Percentiles rank a stretch among this genome's conserved stretches.
These are phyloP conservation scores for Mucor sp. DNA, from an alignment of 371 early-diverging fungal species.

Conservation along the genomic window DNA sequence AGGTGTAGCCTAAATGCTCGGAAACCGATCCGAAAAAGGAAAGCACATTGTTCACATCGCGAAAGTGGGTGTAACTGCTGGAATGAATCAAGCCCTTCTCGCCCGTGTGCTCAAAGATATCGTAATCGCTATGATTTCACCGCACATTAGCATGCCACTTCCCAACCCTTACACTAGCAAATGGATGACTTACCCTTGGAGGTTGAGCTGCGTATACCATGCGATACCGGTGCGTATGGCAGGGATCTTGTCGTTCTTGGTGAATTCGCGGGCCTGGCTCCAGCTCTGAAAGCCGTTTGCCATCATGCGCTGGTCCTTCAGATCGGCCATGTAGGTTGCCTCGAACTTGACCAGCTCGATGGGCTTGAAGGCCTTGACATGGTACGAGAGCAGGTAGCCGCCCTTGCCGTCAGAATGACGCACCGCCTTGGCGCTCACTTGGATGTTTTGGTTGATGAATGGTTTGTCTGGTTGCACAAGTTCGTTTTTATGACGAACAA, in stretches of 20 bases:
- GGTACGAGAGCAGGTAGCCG: conserved; percentile 17
- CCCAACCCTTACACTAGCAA: no score
- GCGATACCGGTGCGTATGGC: conserved; percentile 41
- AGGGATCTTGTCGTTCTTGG: conserved; percentile 30
- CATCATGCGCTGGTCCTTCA: conserved; percentile 43
- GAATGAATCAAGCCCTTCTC: conserved; percentile 58
- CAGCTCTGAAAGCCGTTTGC: conserved; percentile 66
- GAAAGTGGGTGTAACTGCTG: conserved; percentile 55
- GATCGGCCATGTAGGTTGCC: conserved; percentile 28
- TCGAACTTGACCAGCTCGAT: conserved; percentile 37
- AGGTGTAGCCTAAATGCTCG: conserved; percentile 57
- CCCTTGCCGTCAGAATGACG: conserved; percentile 24
- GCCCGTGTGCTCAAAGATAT: conserved; percentile 54
- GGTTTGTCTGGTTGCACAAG: conserved; percentile 17
- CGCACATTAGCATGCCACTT: conserved; percentile 6
- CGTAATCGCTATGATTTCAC: conserved; percentile 46
- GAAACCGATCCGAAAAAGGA: conserved; percentile 57
- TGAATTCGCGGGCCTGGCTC: conserved; percentile 51
- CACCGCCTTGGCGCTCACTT: conserved; percentile 13
- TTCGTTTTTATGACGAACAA: conserved; percentile 18
- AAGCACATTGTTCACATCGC: conserved; percentile 42
- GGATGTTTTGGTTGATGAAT: conserved; percentile 20
- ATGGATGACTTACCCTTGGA: conserved; percentile 57
- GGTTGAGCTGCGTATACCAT: conserved; percentile 45
- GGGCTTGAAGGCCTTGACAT: conserved; percentile 26